Evolutionary conservation across 257 asterid genomes (phyloP).

Genomic region (Solanum paucissectum): DNA sequence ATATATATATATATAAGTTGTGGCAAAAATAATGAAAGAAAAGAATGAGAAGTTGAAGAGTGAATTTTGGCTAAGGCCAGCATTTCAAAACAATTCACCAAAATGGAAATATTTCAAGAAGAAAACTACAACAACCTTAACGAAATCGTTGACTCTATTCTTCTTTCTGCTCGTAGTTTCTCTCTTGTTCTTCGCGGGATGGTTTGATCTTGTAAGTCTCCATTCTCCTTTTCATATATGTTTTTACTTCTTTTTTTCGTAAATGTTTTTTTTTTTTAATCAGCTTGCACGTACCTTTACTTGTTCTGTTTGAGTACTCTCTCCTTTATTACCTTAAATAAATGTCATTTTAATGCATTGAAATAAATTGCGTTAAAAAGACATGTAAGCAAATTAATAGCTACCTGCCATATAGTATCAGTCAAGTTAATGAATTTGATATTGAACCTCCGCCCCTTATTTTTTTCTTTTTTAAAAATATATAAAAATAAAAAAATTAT

Average conservation of each 20-base stretch:
- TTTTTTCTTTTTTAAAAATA: too few relatives aligned
- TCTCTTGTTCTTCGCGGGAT: constrained; percentile 14
- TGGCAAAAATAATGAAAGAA: constrained; percentile 17
- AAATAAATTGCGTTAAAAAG: neutral
- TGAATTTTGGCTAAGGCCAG: constrained; percentile 43
- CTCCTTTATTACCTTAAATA: neutral
- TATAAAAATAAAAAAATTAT: too few relatives aligned
- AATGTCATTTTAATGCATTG: neutral
- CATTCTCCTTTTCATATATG: neutral
- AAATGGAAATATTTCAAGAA: constrained; percentile 19
- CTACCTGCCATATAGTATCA: neutral
- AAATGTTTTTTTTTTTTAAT: neutral
- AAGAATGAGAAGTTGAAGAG: constrained; percentile 37
- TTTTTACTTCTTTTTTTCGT: neutral
- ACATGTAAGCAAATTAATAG: neutral
- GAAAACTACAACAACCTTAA: neutral
- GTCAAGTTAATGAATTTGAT: neutral
- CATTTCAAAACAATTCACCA: constrained; percentile 18
- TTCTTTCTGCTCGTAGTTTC: constrained; percentile 23
- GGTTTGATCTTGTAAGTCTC: constrained; percentile 33
- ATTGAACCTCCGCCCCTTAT: neutral
- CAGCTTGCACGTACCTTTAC: neutral
- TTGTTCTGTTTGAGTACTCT: neutral
- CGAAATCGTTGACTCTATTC: constrained; percentile 7
- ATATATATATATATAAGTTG: neutral